Conservation (phyloP, 805 yeast species). For the Saturnispora quitensis region DNA sequence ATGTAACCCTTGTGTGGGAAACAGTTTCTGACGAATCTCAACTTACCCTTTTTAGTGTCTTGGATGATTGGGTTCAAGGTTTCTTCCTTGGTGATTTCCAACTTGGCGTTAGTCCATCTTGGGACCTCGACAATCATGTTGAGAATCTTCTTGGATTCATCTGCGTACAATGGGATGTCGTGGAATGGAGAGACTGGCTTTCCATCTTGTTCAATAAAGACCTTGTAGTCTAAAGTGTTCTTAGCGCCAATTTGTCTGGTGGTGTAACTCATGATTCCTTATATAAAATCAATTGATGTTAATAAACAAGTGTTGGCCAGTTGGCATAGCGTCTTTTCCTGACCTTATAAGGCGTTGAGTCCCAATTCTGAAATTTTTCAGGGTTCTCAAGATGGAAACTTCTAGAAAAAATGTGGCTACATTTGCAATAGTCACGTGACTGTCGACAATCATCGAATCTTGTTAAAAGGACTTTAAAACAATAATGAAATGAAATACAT, state of each 20-base stretch:
- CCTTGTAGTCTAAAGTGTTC: slow-evolving; percentile 89
- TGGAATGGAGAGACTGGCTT: slow-evolving; percentile 95
- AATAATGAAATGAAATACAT: too few species aligned
- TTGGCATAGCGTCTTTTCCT: background rate
- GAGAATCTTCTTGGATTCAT: slow-evolving; percentile 78
- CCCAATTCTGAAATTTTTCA: background rate
- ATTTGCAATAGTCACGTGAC: background rate
- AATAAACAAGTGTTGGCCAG: background rate
- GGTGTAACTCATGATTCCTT: slow-evolving; percentile 57
- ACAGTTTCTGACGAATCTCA: slow-evolving; percentile 92
- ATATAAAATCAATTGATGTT: background rate
- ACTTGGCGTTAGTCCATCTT: slow-evolving; percentile 96
- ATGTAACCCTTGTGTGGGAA: slow-evolving; percentile 99
- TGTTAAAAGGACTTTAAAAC: too few species aligned
- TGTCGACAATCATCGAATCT: background rate
- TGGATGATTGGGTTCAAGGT: slow-evolving; percentile 89
- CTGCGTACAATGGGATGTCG: slow-evolving; percentile 86
- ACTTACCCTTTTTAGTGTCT: slow-evolving; percentile 95
- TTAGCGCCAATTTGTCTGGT: slow-evolving; percentile 94
- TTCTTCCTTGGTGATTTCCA: slow-evolving; percentile 83
- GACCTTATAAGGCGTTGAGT: background rate
- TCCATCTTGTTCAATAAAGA: slow-evolving; percentile 86
- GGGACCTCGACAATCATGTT: slow-evolving; percentile 89
- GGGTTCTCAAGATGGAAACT: background rate
- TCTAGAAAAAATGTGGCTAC: background rate